phyloP scores from a whole-genome alignment of 495 filamentous ascomycete genomes.

The Penicillium paradoxum region DNA sequence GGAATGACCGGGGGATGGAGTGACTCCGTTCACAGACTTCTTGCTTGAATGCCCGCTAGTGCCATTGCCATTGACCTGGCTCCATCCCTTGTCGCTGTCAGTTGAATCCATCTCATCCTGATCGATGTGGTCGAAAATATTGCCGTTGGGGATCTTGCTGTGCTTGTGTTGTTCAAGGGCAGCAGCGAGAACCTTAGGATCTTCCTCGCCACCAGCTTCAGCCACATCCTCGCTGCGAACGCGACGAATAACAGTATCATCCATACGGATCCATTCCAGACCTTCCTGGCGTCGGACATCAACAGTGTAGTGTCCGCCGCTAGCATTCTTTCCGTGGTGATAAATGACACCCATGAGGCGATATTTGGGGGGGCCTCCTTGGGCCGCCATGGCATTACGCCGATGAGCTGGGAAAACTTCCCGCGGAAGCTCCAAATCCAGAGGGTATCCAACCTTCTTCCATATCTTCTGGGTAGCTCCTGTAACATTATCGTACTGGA shows the following conservation, averaged over 20 bases:
- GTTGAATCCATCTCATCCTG: slow-evolving; percentile 54
- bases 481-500: slow-evolving; percentile 87
- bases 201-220: slow-evolving; percentile 75
- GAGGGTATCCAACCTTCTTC: slow-evolving; percentile 94
- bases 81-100: slow-evolving; percentile 71
- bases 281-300: slow-evolving; percentile 93
- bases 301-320: slow-evolving; percentile 93
- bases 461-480: slow-evolving; percentile 92
- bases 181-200: slow-evolving; percentile 62
- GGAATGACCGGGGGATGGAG: slow-evolving; percentile 42
- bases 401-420: slow-evolving; percentile 81
- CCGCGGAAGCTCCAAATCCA: slow-evolving; percentile 88
- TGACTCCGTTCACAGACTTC: slow-evolving; percentile 66
- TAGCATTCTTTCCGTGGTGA: slow-evolving; percentile 93
- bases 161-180: slow-evolving; percentile 62
- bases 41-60: slow-evolving; percentile 44
- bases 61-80: slow-evolving; percentile 64
- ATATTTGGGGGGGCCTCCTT: slow-evolving; percentile 72
- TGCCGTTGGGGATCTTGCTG: slow-evolving; percentile 50
- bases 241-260: slow-evolving; percentile 86
- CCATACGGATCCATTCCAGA: slow-evolving; percentile 89
- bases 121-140: slow-evolving; percentile 69
- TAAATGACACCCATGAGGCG: slow-evolving; percentile 89
- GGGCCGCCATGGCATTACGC: slow-evolving; percentile 56
- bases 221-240: slow-evolving; percentile 87